Evolutionary conservation across 176 grass and related monocot genomes (phyloP), one percentile per base, ranked within the genome.

Genomic region (Oryza glaberrima): DNA sequence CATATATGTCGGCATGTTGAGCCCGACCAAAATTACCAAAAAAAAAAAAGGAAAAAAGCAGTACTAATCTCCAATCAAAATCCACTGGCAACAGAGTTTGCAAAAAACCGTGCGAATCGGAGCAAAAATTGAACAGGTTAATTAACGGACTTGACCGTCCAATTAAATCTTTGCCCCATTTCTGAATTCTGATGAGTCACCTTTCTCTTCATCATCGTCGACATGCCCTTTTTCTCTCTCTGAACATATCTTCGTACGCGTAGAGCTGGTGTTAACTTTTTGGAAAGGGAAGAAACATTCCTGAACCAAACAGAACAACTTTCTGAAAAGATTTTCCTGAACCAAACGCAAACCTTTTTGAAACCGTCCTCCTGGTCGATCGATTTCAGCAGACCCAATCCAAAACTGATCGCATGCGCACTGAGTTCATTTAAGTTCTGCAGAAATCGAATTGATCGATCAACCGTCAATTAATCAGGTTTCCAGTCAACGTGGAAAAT

Each of bases 151-250:
- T 60, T 82, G 13, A 82, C 63, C 40, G 77, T 48, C 41, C 41
- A 80, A 20, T 41, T 41, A 41, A 41, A 41, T 19, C 45, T 52
- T 52, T 79, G 74, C 74, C 47, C 64, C 54, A 58, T 58, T 58
- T 58, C 16, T 20, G 51, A 44, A 47, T 47, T 67, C 7, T 67
- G 41, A 20, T 79, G 23, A 20, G 8, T 7, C 40, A 38, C 7
- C 34, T 1, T 16, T 65, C 43, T 61, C 76, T 16, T 45, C 36
- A 26, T 67, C 65, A 26, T 28, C 28, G 28, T 67, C 65, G 15
- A 7, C 11, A 64, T 67, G 26, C 34, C 9, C 32, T 38, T 38
- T 69, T 69, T 19, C 66, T n/a, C 68, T 41, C 4, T 69, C 40
- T 40, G 66, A 2, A 36, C 8, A 71, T 71, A 71, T 43, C 40